A percentile compares a stretch with the other conserved stretches of the same genome.
Conservation (phyloP, 1,284 basidiomycete species). For the Trichosporon sp. region DNA sequence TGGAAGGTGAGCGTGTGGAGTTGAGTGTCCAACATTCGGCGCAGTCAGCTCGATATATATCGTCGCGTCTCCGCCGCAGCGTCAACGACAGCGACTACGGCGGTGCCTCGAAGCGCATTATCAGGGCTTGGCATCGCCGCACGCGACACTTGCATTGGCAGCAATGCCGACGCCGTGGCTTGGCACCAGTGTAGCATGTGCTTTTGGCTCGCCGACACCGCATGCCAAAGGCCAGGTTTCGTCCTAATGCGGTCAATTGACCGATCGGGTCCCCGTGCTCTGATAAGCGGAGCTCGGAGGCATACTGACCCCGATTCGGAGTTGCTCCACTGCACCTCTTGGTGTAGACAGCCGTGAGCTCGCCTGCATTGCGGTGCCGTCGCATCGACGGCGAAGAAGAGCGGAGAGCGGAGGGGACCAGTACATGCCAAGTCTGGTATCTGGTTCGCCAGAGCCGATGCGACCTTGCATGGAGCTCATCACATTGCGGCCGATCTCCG, state of each 20-base stretch:
- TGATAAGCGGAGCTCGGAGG: not conserved
- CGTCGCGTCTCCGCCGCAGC: too few relatives aligned
- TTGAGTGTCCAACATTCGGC: not conserved
- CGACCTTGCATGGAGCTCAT: too few relatives aligned
- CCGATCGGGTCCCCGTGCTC: slow-evolving; percentile 2
- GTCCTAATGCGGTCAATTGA: not conserved
- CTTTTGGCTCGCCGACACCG: not conserved
- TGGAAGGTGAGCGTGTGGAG: not conserved
- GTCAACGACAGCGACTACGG: too few relatives aligned
- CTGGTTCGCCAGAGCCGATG: not conserved
- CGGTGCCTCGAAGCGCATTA: not conserved
- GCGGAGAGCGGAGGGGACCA: not conserved
- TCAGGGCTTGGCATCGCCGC: not conserved
- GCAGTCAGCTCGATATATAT: too few relatives aligned
- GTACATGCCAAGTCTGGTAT: not conserved
- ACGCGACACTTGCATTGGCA: not conserved
- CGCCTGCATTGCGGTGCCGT: not conserved
- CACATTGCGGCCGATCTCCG: too few relatives aligned
- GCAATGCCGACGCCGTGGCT: not conserved
- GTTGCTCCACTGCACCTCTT: not conserved
- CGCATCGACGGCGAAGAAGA: not conserved
- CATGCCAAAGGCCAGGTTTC: not conserved
- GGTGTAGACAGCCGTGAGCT: not conserved
- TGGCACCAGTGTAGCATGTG: not conserved
- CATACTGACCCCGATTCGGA: not conserved